Conservation (phyloP, 2,329 filamentous ascomycete genomes). For the Thermomyces lanuginosus region DNA sequence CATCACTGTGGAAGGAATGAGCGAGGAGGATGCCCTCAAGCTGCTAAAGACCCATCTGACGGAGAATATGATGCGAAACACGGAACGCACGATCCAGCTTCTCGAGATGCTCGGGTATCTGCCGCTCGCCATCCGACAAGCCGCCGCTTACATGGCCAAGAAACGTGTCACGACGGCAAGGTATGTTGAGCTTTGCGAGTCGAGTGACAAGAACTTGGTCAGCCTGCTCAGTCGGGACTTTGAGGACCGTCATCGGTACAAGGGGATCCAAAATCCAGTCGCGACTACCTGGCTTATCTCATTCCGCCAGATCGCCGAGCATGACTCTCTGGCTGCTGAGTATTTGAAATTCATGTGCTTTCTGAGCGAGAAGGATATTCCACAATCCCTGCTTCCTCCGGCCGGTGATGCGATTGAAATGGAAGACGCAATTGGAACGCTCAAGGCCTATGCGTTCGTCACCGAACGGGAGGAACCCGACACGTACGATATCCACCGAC, state of each 20-base stretch:
- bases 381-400: conserved; percentile 14
- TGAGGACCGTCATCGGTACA: conserved; percentile 16
- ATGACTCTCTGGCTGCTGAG: conserved; percentile 16
- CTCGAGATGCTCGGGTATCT: conserved; percentile 8
- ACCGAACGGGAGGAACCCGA: conserved; percentile 7
- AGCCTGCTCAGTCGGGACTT: conserved; percentile 21
- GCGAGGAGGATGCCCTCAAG: conserved; percentile 4
- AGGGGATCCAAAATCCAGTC: conserved; percentile 16
- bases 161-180: conserved; percentile 5
- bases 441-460: conserved; percentile 20
- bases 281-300: conserved; percentile 25
- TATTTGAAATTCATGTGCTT: conserved; percentile 21
- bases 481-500: conserved; percentile 11
- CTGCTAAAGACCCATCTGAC: conserved; percentile 2
- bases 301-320: conserved; percentile 18
- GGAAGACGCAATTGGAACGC: conserved; percentile 15
- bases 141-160: conserved; percentile 9
- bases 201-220: conserved; percentile 12
- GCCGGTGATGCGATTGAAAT: conserved; percentile 6
- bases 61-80: conserved; percentile 1
- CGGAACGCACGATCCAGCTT: conserved; percentile 1
- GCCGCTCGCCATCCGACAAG: conserved; percentile 11
- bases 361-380: conserved; percentile 14
- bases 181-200: conserved; percentile 10
- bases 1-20: conserved; percentile 7